Conservation (phyloP, 805 yeast genomes). For the Metschnikowia gruessii region DNA sequence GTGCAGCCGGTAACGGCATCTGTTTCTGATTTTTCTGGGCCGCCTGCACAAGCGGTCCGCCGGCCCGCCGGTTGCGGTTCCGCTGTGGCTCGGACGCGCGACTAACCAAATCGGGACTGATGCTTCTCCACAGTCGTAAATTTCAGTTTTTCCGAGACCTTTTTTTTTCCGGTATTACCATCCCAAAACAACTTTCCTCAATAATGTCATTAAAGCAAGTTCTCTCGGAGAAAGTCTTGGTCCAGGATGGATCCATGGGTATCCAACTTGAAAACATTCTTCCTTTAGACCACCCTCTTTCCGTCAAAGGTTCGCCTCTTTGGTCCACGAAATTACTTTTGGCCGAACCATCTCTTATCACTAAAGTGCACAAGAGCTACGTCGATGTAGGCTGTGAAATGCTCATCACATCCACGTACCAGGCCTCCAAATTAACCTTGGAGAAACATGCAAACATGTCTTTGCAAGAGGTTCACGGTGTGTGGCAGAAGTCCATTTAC, state of each 20-base stretch:
- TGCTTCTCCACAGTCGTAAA: neutral
- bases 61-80: neutral
- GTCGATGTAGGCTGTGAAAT: conserved; percentile 19
- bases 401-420: conserved; percentile 21
- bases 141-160: neutral
- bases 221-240: conserved; percentile 5
- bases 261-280: conserved; percentile 18
- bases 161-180: neutral
- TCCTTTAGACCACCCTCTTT: conserved; percentile 18
- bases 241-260: conserved; percentile 22
- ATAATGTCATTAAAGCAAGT: conserved; percentile 12
- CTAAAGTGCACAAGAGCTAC: conserved; percentile 18
- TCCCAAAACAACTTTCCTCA: neutral
- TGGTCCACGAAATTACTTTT: conserved; percentile 22
- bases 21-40: too few relatives aligned
- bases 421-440: conserved; percentile 19
- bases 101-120: neutral
- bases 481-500: conserved; percentile 19
- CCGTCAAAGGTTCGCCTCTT: conserved; percentile 20
- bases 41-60: too few relatives aligned
- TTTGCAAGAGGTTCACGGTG: conserved; percentile 7
- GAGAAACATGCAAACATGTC: conserved; percentile 15
- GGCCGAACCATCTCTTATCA: conserved; percentile 16
- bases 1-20: too few relatives aligned
- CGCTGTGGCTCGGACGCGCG: neutral